phyloP scores from a whole-genome alignment of 2,329 filamentous ascomycete genomes.

The Colletotrichum theobromicola region DNA sequence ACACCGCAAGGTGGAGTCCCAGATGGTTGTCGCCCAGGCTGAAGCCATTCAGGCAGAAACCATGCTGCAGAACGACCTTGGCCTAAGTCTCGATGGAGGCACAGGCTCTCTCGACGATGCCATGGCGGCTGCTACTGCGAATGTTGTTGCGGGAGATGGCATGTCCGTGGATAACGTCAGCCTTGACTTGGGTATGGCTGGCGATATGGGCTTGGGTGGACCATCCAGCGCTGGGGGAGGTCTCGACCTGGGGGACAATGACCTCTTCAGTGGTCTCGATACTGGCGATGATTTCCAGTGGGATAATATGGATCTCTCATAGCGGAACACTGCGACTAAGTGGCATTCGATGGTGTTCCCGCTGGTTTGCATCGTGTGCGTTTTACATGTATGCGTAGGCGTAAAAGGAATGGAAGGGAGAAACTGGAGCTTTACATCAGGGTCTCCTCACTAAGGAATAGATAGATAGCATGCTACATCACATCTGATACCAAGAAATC shows the following conservation, averaged over 20 bases:
- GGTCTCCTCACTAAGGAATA: neutral
- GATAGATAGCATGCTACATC: neutral
- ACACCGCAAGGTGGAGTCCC: conserved; percentile 69
- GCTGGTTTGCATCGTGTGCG: neutral
- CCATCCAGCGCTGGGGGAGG: conserved; percentile 39
- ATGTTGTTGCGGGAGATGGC: conserved; percentile 38
- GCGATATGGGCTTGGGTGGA: conserved; percentile 42
- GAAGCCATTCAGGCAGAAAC: conserved; percentile 39
- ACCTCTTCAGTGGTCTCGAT: conserved; percentile 43
- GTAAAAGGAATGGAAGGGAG: neutral
- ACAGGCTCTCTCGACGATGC: conserved; percentile 41
- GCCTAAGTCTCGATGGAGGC: conserved; percentile 41
- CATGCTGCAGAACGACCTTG: conserved; percentile 49
- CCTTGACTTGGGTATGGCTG: conserved; percentile 52
- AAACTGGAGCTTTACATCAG: neutral
- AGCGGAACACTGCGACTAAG: neutral
- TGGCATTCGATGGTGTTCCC: neutral
- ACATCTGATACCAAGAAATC: conserved; percentile 14
- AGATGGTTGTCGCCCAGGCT: conserved; percentile 51
- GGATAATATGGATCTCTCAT: conserved; percentile 40
- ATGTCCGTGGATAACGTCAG: conserved; percentile 46
- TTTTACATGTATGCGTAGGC: neutral
- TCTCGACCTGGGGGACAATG: conserved; percentile 37
- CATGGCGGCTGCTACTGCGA: conserved; percentile 42
- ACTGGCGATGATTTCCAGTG: conserved; percentile 50